phyloP scores from a whole-genome alignment of 2,329 filamentous ascomycete species.

The Aspergillus sp. region DNA sequence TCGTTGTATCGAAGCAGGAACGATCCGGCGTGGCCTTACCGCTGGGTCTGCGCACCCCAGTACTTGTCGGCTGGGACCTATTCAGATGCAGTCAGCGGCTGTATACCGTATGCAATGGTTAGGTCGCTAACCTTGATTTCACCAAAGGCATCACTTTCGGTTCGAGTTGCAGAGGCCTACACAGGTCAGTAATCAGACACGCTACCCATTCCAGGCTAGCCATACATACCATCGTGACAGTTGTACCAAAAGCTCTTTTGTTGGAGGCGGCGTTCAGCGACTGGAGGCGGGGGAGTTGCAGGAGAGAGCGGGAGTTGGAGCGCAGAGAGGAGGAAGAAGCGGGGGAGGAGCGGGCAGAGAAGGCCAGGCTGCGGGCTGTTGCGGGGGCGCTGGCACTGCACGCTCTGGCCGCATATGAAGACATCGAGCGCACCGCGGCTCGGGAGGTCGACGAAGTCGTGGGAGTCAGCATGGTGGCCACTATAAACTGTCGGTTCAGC shows the following conservation, averaged over 20 bases:
- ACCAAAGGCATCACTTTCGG: conserved; percentile 95
- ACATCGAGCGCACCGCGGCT: conserved; percentile 31
- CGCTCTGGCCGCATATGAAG: conserved; percentile 15
- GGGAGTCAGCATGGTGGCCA: conserved; percentile 25
- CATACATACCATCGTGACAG: conserved; percentile 27
- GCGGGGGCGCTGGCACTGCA: conserved; percentile 25
- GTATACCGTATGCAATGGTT: neutral
- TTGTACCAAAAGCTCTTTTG: conserved; percentile 30
- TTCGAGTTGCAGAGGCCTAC: conserved; percentile 50
- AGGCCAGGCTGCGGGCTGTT: conserved; percentile 21
- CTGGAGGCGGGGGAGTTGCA: conserved; percentile 30
- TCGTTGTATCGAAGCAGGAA: too few species aligned
- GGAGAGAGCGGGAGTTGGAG: conserved; percentile 20
- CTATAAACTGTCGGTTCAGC: conserved; percentile 7
- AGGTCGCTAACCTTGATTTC: conserved; percentile 58
- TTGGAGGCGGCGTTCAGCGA: conserved; percentile 19
- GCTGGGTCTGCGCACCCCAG: conserved; percentile 97
- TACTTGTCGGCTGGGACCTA: conserved; percentile 80
- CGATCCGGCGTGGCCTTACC: too few species aligned
- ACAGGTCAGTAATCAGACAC: conserved; percentile 5
- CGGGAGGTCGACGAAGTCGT: conserved; percentile 22
- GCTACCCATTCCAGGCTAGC: neutral
- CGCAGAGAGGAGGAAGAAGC: conserved; percentile 21
- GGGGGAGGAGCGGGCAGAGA: conserved; percentile 23
- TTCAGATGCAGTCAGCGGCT: conserved; percentile 8